phyloP scores from a whole-genome alignment of 2,329 filamentous ascomycete genomes.

The Phoma sp. region DNA sequence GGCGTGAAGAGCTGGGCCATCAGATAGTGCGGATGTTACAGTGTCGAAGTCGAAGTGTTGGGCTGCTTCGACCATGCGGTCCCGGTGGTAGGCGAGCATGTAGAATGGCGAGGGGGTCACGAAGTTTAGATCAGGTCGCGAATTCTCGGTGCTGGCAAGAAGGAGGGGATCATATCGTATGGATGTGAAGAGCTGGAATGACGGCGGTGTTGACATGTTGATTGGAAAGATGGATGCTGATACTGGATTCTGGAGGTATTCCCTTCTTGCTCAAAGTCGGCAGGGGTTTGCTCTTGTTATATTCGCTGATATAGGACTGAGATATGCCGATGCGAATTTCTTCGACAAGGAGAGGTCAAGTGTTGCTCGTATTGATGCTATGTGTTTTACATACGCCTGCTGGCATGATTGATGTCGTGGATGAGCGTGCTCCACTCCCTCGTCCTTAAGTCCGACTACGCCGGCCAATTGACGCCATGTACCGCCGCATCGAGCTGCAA shows the following conservation, averaged over 20 bases:
- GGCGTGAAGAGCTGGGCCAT: slow-evolving; percentile 43
- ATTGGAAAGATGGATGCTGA: neutral
- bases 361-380: slow-evolving; percentile 2
- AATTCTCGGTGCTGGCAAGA: slow-evolving; percentile 46
- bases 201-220: slow-evolving; percentile 29
- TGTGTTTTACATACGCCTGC: no score
- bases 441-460: slow-evolving; percentile 17
- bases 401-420: neutral
- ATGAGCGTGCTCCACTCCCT: neutral
- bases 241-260: neutral
- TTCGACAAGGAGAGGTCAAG: no score
- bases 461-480: slow-evolving; percentile 8
- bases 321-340: neutral
- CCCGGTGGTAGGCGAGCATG: slow-evolving; percentile 78
- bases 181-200: slow-evolving; percentile 49
- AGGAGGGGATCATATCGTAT: slow-evolving; percentile 49
- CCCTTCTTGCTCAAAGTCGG: neutral
- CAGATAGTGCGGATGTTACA: slow-evolving; percentile 40
- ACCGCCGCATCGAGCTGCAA: neutral
- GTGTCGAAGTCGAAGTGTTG: slow-evolving; percentile 56
- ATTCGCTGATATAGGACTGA: neutral
- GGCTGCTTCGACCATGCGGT: slow-evolving; percentile 72
- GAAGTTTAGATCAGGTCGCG: slow-evolving; percentile 58
- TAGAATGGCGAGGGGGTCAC: slow-evolving; percentile 69
- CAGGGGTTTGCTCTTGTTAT: neutral